Evolutionary conservation across 2,329 filamentous ascomycete species (phyloP).

Genomic region (Fragosphaeria purpurea): DNA sequence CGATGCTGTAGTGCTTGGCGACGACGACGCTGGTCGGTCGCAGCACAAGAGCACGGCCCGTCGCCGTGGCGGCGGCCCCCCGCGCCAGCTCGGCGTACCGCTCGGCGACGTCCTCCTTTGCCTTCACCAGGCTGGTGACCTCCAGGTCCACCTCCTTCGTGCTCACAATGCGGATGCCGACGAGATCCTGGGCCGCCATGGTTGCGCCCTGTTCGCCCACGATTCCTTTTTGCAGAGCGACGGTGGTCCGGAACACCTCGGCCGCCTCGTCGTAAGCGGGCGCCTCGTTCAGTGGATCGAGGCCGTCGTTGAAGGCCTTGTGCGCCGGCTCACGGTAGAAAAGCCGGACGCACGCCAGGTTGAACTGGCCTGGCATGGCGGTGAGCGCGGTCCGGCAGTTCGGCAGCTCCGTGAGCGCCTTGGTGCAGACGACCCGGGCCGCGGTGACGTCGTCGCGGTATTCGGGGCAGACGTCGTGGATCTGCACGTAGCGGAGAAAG

Average conservation of each 20-base stretch:
- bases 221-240: slow-evolving; percentile 28
- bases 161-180: slow-evolving; percentile 29
- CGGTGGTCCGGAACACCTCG: slow-evolving; percentile 31
- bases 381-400: slow-evolving; percentile 40
- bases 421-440: slow-evolving; percentile 56
- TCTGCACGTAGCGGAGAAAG: slow-evolving; percentile 78
- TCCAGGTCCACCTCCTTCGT: slow-evolving; percentile 50
- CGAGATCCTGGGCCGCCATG: slow-evolving; percentile 14
- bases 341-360: slow-evolving; percentile 60
- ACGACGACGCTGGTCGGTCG: slow-evolving; percentile 34
- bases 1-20: slow-evolving; percentile 35
- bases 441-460: slow-evolving; percentile 55
- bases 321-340: slow-evolving; percentile 37
- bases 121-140: slow-evolving; percentile 40
- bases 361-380: slow-evolving; percentile 67
- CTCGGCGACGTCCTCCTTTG: slow-evolving; percentile 29
- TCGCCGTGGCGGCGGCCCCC: slow-evolving; percentile 16
- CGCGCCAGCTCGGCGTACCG: slow-evolving; percentile 27
- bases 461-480: slow-evolving; percentile 80
- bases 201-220: slow-evolving; percentile 22
- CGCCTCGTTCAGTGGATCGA: slow-evolving; percentile 16
- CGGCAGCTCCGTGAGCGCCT: slow-evolving; percentile 57
- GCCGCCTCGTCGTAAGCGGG: slow-evolving; percentile 33
- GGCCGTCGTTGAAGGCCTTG: slow-evolving; percentile 15
- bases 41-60: slow-evolving; percentile 16